A percentile compares a stretch with the other conserved stretches of the same genome.
These are phyloP conservation scores for Hypsizygus marmoreus DNA, from an alignment of 768 basidiomycete genomes.

Conservation along the genomic window DNA sequence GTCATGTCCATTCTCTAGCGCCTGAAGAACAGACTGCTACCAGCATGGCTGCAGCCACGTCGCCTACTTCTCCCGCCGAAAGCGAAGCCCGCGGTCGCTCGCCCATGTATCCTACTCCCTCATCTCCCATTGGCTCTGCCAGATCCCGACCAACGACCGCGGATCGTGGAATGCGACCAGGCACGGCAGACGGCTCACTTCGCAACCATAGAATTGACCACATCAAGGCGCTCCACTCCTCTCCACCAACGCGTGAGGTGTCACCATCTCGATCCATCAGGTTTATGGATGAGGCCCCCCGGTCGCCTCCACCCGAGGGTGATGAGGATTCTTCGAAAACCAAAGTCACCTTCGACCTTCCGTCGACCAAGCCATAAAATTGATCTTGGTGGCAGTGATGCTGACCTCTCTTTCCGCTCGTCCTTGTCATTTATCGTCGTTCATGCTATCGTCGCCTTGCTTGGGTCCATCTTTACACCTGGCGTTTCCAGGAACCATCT, in stretches of 20 bases:
- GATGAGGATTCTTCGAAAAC: slow-evolving; percentile 4
- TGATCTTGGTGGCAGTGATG: slow-evolving; percentile 5
- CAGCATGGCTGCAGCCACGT: too few species aligned
- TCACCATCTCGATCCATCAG: slow-evolving; percentile 49
- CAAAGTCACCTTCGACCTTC: slow-evolving; percentile 10
- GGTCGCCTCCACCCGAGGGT: background rate
- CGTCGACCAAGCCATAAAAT: too few species aligned
- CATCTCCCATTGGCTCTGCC: slow-evolving; percentile 1
- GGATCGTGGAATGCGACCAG: slow-evolving; percentile 18
- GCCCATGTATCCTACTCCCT: too few species aligned
- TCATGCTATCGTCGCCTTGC: too few species aligned
- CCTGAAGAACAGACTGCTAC: too few species aligned
- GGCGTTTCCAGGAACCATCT: too few species aligned
- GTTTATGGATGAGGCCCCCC: slow-evolving; percentile 32
- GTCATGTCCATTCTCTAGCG: too few species aligned
- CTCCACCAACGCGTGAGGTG: slow-evolving; percentile 37
- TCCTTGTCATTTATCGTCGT: too few species aligned
- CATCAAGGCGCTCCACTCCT: slow-evolving; percentile 28
- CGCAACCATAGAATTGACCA: slow-evolving; percentile 35
- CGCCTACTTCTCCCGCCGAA: background rate
- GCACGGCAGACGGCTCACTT: slow-evolving; percentile 25
- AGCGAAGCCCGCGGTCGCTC: background rate
- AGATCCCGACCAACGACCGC: slow-evolving; percentile 13
- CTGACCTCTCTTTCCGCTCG: background rate
- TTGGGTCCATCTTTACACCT: too few species aligned